Conservation (phyloP, 2,329 filamentous ascomycete genomes). For the Phialophora macrospora region DNA sequence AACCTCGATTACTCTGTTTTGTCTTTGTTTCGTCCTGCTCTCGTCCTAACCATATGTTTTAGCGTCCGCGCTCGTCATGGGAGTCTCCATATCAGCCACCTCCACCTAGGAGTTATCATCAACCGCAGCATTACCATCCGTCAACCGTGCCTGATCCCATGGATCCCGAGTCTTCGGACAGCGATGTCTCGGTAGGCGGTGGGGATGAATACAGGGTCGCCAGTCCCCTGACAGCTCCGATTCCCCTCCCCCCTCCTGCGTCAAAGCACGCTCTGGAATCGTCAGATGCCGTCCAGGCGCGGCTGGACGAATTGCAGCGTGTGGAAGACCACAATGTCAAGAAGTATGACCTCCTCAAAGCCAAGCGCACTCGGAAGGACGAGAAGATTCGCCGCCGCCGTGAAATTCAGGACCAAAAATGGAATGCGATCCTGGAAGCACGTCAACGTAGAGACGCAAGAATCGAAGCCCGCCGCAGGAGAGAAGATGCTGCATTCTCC, state of each 20-base stretch:
- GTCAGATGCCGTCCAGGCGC: conserved; percentile 33
- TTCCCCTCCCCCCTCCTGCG: conserved; percentile 35
- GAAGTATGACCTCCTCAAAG: conserved; percentile 35
- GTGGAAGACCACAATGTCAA: conserved; percentile 37
- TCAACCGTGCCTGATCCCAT: conserved; percentile 26
- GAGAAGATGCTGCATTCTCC: conserved; percentile 37
- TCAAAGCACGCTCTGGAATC: conserved; percentile 37
- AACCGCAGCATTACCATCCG: conserved; percentile 18
- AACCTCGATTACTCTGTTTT: conserved; percentile 6
- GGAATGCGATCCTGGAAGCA: conserved; percentile 36
- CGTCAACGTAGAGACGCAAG: conserved; percentile 36
- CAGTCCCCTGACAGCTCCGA: conserved; percentile 31
- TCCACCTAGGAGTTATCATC: conserved; percentile 20
- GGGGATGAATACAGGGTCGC: conserved; percentile 30
- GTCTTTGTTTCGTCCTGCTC: conserved; percentile 17
- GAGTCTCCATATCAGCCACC: conserved; percentile 27
- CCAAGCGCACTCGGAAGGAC: conserved; percentile 38
- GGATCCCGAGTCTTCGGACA: conserved; percentile 38
- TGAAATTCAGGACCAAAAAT: conserved; percentile 36
- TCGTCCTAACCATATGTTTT: conserved; percentile 28
- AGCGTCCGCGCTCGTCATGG: conserved; percentile 35
- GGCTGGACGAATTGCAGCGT: conserved; percentile 34
- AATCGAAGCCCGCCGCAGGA: conserved; percentile 33
- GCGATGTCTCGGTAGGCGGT: conserved; percentile 36
- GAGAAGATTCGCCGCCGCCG: conserved; percentile 37